phyloP scores from a whole-genome alignment of 2,329 filamentous ascomycete genomes.

The Dothideomycetes sp. region DNA sequence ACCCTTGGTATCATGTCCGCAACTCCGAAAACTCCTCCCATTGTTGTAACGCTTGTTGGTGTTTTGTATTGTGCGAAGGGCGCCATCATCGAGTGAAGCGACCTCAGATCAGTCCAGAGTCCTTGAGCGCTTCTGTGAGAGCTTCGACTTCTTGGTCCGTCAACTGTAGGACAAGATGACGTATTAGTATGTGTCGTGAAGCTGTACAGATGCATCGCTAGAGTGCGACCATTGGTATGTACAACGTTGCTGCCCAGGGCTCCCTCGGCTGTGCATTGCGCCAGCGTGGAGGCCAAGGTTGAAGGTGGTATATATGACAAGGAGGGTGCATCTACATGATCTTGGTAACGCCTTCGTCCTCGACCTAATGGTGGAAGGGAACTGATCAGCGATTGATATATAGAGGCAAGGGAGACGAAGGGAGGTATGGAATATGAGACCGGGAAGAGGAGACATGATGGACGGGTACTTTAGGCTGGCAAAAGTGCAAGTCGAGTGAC shows the following conservation, averaged over 20 bases:
- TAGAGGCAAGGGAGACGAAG: no score
- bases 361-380: no score
- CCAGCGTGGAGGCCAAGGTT: not conserved
- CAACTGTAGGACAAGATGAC: not conserved
- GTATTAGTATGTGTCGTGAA: not conserved
- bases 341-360: slow-evolving; percentile 41
- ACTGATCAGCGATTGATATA: no score
- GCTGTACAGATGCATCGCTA: not conserved
- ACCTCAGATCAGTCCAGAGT: not conserved
- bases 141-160: not conserved
- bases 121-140: not conserved
- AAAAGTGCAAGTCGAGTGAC: no score
- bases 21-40: slow-evolving; percentile 2
- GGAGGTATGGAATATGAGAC: no score
- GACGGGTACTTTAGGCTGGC: no score
- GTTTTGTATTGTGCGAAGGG: no score
- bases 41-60: not conserved
- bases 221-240: no score
- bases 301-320: not conserved
- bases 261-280: no score
- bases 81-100: no score
- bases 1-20: slow-evolving; percentile 7
- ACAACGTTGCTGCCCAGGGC: no score
- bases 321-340: slow-evolving; percentile 33
- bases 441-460: no score